phyloP scores from a whole-genome alignment of 2,329 filamentous ascomycete species.

The Aspergillus jensenii region DNA sequence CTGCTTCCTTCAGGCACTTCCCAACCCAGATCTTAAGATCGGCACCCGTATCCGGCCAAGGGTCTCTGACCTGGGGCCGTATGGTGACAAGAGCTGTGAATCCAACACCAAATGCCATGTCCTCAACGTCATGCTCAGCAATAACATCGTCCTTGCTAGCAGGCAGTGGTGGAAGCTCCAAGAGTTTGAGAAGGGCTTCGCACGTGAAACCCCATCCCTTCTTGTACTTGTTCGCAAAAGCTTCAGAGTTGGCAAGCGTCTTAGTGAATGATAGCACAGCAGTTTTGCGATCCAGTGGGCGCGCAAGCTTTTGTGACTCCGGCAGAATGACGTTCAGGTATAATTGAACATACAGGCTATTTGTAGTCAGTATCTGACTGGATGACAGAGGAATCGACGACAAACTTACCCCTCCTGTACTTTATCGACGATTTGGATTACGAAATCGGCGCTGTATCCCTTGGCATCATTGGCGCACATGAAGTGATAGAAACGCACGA shows the following conservation, averaged over 20 bases:
- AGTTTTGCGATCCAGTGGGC: constrained; percentile 86
- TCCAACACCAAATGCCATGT: constrained; percentile 89
- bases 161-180: constrained; percentile 81
- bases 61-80: constrained; percentile 70
- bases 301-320: constrained; percentile 82
- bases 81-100: constrained; percentile 94
- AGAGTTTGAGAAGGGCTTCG: constrained; percentile 80
- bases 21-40: constrained; percentile 82
- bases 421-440: constrained; percentile 78
- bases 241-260: constrained; percentile 79
- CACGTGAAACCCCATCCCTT: constrained; percentile 92
- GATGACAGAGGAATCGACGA: neutral
- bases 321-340: constrained; percentile 86
- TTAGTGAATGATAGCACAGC: constrained; percentile 93
- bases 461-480: constrained; percentile 75
- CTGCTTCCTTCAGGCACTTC: constrained; percentile 73
- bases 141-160: constrained; percentile 73
- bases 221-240: constrained; percentile 77
- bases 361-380: constrained; percentile 14
- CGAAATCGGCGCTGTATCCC: constrained; percentile 89
- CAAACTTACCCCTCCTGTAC: constrained; percentile 65
- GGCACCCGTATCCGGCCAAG: constrained; percentile 80
- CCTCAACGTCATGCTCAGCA: constrained; percentile 87
- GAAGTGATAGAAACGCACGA: constrained; percentile 93
- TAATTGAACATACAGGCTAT: constrained; percentile 73